Evolutionary conservation across 2,329 filamentous ascomycete species (phyloP), one percentile per base, ranked within the genome.

Genomic region (Neopestalotiopsis clavispora): DNA sequence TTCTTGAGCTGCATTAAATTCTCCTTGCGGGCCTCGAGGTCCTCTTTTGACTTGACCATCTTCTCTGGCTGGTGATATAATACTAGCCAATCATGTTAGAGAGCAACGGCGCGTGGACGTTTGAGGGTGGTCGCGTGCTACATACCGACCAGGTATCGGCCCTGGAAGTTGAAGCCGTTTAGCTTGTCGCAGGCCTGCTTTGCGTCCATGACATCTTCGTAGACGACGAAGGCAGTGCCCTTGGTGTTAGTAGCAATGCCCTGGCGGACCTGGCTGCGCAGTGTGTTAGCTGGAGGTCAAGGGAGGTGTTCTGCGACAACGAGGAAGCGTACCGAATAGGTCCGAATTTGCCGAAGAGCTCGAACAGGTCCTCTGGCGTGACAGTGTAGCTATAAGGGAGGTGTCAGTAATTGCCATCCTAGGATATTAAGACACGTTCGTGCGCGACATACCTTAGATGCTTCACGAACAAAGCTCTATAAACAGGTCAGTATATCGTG

Each of bases 91-190:
- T 20, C n/a, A 63, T 12, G 67, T 73, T 69, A 72, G 68, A 64
- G 4, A 30, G 38, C 14, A 23, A 9, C 10, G 13, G 42, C 13
- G 6, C 7, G 23, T 5, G 6, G 13, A 17, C n/a, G 20, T 58
- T 57, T 32, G 40, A n/a, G 7, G 62, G 42, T 61, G 67, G 45
- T 60, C 45, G 61, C 49, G 67, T 64, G 49, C 65, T 56, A 90
- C 94, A 71, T 89, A 97, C 94, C 94, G 79, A 99, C 96, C 77
- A 99, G 93, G 84, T 99, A 99, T 81, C 96, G 93, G 85, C 95
- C 97, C 87, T 99, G 96, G 83, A 99, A 99, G 87, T 99, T 99
- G 91, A 97, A 99, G 81, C 96, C 96, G 87, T 99, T 99, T 82
- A 99, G 88, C 87, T 98, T 98, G 87, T 99, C 96, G 88, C 96